These are phyloP conservation scores for Strobilomyces echinocephalus DNA, from an alignment of 768 basidiomycete genomes.

Conservation along the genomic window DNA sequence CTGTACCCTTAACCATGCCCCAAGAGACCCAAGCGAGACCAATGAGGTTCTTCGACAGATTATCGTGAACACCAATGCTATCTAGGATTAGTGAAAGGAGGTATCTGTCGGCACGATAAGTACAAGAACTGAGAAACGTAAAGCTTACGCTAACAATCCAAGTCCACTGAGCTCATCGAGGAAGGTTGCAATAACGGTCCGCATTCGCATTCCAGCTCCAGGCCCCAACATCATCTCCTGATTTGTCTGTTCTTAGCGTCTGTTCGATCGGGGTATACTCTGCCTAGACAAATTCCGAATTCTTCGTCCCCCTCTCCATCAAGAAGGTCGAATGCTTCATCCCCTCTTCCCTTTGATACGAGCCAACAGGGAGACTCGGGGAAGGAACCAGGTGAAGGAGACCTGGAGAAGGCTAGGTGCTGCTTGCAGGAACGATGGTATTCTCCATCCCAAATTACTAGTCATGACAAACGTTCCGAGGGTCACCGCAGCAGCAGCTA, in stretches of 20 bases:
- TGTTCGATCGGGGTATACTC: constrained; percentile 55
- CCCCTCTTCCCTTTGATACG: constrained; percentile 48
- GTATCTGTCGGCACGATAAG: background rate
- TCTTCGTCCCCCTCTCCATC: constrained; percentile 51
- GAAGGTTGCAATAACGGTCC: constrained; percentile 10
- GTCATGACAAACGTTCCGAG: constrained; percentile 60
- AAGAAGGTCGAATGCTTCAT: constrained; percentile 45
- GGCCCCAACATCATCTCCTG: constrained; percentile 1
- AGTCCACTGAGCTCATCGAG: constrained; percentile 12
- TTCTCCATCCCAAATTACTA: constrained; percentile 61
- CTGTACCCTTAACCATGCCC: background rate
- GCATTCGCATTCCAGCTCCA: constrained; percentile 18
- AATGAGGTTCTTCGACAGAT: constrained; percentile 13
- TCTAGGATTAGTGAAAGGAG: constrained; percentile 2
- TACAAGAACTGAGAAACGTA: too few species aligned
- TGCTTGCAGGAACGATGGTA: constrained; percentile 53
- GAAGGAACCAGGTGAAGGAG: constrained; percentile 50
- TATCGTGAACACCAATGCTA: constrained; percentile 5
- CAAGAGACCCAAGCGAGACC: background rate
- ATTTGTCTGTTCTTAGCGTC: constrained; percentile 32
- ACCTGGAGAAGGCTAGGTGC: constrained; percentile 51
- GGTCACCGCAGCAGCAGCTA: constrained; percentile 45
- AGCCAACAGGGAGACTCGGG: constrained; percentile 66
- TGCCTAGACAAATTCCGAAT: constrained; percentile 15
- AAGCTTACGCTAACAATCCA: constrained; percentile 1